Base-by-base conservation (phyloP, 2,329 filamentous ascomycete species). In the Trematosphaeria pertusa region DNA sequence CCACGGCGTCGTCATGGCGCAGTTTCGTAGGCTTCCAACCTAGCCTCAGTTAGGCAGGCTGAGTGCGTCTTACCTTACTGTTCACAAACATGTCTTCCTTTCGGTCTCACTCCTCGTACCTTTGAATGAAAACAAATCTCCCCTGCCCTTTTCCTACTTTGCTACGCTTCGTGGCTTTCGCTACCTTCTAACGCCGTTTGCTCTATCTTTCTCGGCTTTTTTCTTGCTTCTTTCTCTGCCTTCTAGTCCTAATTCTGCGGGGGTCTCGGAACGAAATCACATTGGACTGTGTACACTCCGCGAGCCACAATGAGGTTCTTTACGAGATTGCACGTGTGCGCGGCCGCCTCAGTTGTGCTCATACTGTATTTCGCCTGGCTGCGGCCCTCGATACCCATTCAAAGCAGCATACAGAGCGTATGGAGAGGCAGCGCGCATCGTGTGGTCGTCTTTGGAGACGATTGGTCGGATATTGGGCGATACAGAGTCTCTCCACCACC, bases 381-480 rank as follows among this genome's bases (percentile, higher is more conserved):
- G 21, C 53, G 59, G 37, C 63, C 62, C 8, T 60, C 65, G 30
- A 44, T 59, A 45, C 53, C 58, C 33, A 46, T 72, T 17, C 54
- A 51, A 42, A 51, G 58, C 37, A 64, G 54, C 37, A 56, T 68
- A 34, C 52, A 64, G 32, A 58, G 64, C 39, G 61, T 52, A 33
- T 68, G 67, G 63, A 55, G 50, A 45, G 61, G 61, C 26, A 54
- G 48, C 20, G 50, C 63, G 21, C 62, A 63, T 43, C 62, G 67
- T 30, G 43, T 73, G 15, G 69, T 73, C 20, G 69, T 73, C 18
- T 73, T 73, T 54, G 70, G 70, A 10, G 67, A 72, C 41, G 67
- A 71, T 43, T 73, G 68, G 66, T 72, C 69, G 43, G 70, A 73
- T 54, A 70, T 59, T 32, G 68, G 69, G 18, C 58, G 50, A 34